Evolutionary conservation across 805 yeast genomes (phyloP).

Genomic region (Candida insectalens): DNA sequence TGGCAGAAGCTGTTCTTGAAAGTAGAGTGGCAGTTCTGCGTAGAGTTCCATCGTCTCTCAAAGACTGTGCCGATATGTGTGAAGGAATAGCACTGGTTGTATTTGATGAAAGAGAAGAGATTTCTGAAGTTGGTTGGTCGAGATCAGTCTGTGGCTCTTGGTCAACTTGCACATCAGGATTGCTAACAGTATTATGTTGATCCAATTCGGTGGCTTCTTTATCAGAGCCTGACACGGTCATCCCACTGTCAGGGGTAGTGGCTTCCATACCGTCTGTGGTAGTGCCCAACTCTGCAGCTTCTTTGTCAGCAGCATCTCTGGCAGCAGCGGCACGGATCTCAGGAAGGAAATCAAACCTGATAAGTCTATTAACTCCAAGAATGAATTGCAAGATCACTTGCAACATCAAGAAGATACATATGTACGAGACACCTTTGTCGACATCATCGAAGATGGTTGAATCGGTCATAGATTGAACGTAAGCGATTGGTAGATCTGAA

Average conservation of each 20-base stretch:
- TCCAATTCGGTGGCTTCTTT: neutral
- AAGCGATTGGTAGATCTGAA: slow-evolving; percentile 81
- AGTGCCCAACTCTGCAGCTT: too few species aligned
- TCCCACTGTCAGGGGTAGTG: neutral
- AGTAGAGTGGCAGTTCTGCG: neutral
- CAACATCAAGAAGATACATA: slow-evolving; percentile 67
- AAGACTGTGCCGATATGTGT: neutral
- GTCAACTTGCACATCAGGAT: neutral
- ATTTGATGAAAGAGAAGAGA: neutral
- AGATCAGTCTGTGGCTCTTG: neutral
- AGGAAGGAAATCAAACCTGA: slow-evolving; percentile 57
- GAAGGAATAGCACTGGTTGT: neutral
- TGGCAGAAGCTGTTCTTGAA: neutral
- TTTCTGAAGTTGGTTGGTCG: too few species aligned
- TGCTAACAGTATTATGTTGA: neutral
- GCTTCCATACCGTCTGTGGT: neutral
- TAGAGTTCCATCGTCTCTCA: neutral
- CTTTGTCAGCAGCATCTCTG: neutral
- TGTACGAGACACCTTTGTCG: slow-evolving; percentile 72
- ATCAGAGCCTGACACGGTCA: neutral
- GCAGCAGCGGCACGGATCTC: slow-evolving; percentile 1
- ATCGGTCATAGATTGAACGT: slow-evolving; percentile 60
- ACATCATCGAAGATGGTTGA: slow-evolving; percentile 54
- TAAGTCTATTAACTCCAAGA: slow-evolving; percentile 61
- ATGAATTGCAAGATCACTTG: slow-evolving; percentile 64